Conservation (phyloP, 257 asterid genomes). For the Lantana camara region DNA sequence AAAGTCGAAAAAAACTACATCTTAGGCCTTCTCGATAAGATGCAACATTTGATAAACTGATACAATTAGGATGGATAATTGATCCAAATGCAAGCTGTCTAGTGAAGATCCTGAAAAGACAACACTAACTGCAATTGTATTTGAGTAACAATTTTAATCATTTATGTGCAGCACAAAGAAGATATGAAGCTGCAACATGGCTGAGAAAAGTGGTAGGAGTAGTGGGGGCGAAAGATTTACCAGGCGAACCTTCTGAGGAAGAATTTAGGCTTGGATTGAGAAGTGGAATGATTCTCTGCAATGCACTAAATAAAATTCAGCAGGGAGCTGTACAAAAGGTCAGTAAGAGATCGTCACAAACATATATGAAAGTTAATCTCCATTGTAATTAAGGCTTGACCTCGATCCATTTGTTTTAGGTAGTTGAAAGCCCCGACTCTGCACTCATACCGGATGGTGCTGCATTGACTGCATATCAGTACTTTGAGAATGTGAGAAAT, state of each 20-base stretch:
- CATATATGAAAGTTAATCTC: neutral
- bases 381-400: slow-evolving; percentile 5
- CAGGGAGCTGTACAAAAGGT: slow-evolving; percentile 94
- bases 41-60: neutral
- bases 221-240: slow-evolving; percentile 86
- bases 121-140: neutral
- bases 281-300: slow-evolving; percentile 94
- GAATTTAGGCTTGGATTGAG: slow-evolving; percentile 89
- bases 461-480: slow-evolving; percentile 89
- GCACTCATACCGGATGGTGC: slow-evolving; percentile 87
- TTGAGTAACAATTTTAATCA: slow-evolving; percentile 18
- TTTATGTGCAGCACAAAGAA: slow-evolving; percentile 61
- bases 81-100: neutral
- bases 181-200: slow-evolving; percentile 93
- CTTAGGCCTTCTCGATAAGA: neutral
- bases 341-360: neutral
- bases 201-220: slow-evolving; percentile 85
- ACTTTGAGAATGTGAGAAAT: slow-evolving; percentile 93
- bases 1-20: neutral
- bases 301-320: slow-evolving; percentile 79
- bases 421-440: slow-evolving; percentile 86
- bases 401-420: slow-evolving; percentile 50
- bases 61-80: neutral
- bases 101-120: neutral
- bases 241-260: slow-evolving; percentile 97